Base-by-base conservation (phyloP, 1,139 yeast genomes). In the Yamadazyma buinensis region DNA sequence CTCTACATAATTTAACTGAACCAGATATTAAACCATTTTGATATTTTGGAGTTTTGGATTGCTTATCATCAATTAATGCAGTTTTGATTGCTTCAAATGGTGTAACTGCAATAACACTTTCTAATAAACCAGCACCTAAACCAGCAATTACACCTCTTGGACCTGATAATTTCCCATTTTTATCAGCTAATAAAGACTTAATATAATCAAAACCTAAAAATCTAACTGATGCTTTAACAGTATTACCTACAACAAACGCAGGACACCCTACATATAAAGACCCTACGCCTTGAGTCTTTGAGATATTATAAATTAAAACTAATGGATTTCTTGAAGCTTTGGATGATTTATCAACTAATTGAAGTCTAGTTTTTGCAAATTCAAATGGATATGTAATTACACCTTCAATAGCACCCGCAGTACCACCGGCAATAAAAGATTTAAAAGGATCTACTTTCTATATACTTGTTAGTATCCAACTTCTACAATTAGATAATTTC, bases 51-150 rank as follows among this genome's bases (percentile, higher is more conserved):
- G 68, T 70, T 2, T 77, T 65, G 5, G 82, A 54, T 59, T 84
- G 95, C 48, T 81, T 85, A 57, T 90, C 98, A 61, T 92, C 98
- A 47, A 92, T 92, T 61, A 88, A 73, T 0, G 94, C 97, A 1
- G 97, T 92, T 57, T 92, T 92, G 58, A 92, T 86, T 25, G 97
- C 95, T 60, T 92, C 98, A 41, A 90, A 88, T 5, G 98, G 98
- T 1, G 98, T 92, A 30, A 92, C 95, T 0, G 97, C 98, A 28
- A 88, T 71, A 21, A 88, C 83, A 37, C 95, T 84, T 57, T 92
- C 98, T 41, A 92, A 64, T 35, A 90, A 74, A 23, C 98, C 98
- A 2, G 98, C 98, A 28, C 97, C 97, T 29, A 92, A 67, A 9
- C 98, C 98, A 1, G 98, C 98, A 30, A 90, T 39, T 4, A 88